Base-by-base conservation (phyloP, 768 basidiomycete species). In the Suillus alpinus region DNA sequence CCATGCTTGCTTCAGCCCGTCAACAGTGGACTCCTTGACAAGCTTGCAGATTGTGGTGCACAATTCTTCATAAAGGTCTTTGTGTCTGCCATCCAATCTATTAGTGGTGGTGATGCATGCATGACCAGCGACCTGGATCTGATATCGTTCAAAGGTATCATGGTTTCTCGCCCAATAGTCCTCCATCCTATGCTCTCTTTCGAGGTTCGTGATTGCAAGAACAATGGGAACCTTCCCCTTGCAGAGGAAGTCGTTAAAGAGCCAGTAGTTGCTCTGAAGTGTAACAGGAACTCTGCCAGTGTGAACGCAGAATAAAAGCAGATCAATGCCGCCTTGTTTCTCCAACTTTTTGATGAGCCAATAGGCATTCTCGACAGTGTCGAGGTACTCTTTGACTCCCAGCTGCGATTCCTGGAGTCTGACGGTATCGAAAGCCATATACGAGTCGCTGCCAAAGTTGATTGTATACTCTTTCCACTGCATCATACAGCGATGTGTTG, bases 241-340 rank as follows among this genome's bases (percentile, higher is more conserved):
- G 59, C 81, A 81, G 34, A 81, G 75, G 29, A 75, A 71, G n/a
- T 81, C 73, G 37, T 67, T 63, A 64, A 80, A 78, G 20, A 80
- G 61, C 32, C 66, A 60, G 63, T 78, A 81, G 59, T 76, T 76
- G 39, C 69, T 67, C 40, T 68, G 62, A 23, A 65, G 60, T 0
- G 69, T 60, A 9, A 69, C 68, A 31, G 64, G 71, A 62, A 79
- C 70, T 61, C 77, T 66, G 14, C 76, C 74, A 0, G 72, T 76
- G 9, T 76, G 74, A 57, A 80, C 74, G 43, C 74, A 74, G 61
- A 73, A 81, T 14, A 81, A 51, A 4, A 81, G 75, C 7, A 81
- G 73, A 63, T 67, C 76, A 57, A 81, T 68, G 1, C 80, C 80
- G 0, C 68, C 75, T 23, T 64, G 62, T 18, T 62, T 64, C 26